Evolutionary conservation across 495 filamentous ascomycete genomes (phyloP).

Genomic region (Collariella sp.): DNA sequence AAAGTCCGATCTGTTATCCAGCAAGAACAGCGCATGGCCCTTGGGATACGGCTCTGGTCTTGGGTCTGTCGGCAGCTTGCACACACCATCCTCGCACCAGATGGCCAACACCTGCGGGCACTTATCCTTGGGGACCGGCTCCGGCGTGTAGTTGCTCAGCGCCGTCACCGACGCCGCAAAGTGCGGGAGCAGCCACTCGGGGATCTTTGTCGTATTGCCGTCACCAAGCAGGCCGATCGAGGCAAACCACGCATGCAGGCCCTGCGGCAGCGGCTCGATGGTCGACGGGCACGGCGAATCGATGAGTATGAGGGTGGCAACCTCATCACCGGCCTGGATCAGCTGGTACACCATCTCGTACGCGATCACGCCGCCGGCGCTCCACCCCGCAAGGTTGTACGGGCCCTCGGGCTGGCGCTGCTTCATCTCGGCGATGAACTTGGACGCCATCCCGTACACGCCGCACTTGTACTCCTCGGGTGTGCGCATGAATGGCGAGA

Average conservation of each 20-base stretch:
- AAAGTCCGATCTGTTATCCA: slow-evolving; percentile 71
- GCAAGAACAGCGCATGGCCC: slow-evolving; percentile 68
- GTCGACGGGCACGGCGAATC: slow-evolving; percentile 74
- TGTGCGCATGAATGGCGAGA: slow-evolving; percentile 53
- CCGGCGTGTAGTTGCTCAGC: slow-evolving; percentile 60
- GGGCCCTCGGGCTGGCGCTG: slow-evolving; percentile 56
- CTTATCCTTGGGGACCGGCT: slow-evolving; percentile 43
- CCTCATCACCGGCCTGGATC: slow-evolving; percentile 54
- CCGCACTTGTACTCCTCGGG: slow-evolving; percentile 49
- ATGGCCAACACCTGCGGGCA: slow-evolving; percentile 60
- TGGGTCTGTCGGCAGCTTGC: slow-evolving; percentile 58
- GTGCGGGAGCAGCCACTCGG: neutral
- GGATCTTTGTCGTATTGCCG: slow-evolving; percentile 19
- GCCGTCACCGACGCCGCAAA: slow-evolving; percentile 36
- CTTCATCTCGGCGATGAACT: slow-evolving; percentile 55
- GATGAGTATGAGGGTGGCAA: slow-evolving; percentile 70
- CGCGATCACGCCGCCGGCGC: slow-evolving; percentile 79
- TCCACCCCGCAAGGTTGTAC: slow-evolving; percentile 69
- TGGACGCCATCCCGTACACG: slow-evolving; percentile 45
- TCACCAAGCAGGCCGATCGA: slow-evolving; percentile 73
- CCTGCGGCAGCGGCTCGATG: slow-evolving; percentile 66
- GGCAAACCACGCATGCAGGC: slow-evolving; percentile 72
- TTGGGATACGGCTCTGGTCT: slow-evolving; percentile 60
- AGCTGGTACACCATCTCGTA: slow-evolving; percentile 74
- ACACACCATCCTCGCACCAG: slow-evolving; percentile 78